Evolutionary conservation across 2,329 filamentous ascomycete genomes (phyloP), one percentile per base, ranked within the genome.

Genomic region (Onygena corvina): DNA sequence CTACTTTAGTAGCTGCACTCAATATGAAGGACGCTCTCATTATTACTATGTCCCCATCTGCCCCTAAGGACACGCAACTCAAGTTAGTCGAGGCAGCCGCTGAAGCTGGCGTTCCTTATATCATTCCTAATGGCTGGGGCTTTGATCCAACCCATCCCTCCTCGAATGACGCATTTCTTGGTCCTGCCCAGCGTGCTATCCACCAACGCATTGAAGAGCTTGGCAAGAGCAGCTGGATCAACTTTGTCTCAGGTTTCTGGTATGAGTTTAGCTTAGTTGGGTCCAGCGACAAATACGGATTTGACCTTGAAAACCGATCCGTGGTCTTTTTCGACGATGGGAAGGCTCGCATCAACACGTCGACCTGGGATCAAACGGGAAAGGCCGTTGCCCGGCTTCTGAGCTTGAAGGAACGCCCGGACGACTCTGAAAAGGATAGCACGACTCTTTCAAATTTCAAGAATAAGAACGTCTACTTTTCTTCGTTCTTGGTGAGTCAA

Each of bases 401-500:
- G 1, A 73, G 61, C 18, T 62, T 80, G 1, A 57, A 66, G 42
- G 53, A 69, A 56, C 55, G 63, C 16, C 71, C 74, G 0, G 64
- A 70, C 1, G 64, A 62, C 47, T 60, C 54, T 33, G 59, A 59
- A 1, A 67, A 70, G 30, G 61, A 64, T 5, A 57, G 61, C 1
- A 4, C 3, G 27, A 67, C 67, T 6, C 50, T 79, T 6, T 67
- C 66, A 5, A 54, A 60, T 29, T 78, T 68, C 56, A 62, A 65
- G 2, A 77, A 80, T 60, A 69, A 71, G 46, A 54, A 57, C 0
- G 58, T 81, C 1, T 76, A 71, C 55, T 55, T 81, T 8, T 70
- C 67, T 5, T 80, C 75, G 52, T 84, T 83, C 64, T 60, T 66
- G 8, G 56, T 80, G 52, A 77, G 64, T 51, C 82, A 86, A 61